phyloP scores from a whole-genome alignment of 2,329 filamentous ascomycete species.

The Trichophyton schoenleinii region DNA sequence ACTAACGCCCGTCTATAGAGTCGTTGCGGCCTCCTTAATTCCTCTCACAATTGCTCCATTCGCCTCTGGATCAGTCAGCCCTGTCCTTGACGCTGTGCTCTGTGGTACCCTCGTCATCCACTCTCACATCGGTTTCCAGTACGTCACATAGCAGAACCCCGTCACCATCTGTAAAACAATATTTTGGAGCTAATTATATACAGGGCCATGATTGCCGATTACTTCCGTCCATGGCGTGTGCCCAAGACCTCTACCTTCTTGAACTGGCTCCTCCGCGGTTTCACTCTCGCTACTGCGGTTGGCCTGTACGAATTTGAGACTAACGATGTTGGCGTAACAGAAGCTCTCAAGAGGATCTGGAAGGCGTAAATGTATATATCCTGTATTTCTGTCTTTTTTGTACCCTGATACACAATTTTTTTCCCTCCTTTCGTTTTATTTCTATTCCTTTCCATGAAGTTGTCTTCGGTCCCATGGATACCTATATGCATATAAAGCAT shows the following conservation, averaged over 20 bases:
- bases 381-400: background rate
- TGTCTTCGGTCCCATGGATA: background rate
- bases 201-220: conserved; percentile 71
- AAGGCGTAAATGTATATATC: conserved; percentile 43
- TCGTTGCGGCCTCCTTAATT: conserved; percentile 67
- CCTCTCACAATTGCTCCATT: conserved; percentile 86
- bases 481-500: conserved; percentile 2
- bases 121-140: conserved; percentile 91
- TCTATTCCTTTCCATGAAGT: background rate
- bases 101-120: conserved; percentile 76
- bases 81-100: conserved; percentile 71
- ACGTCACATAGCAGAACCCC: conserved; percentile 21
- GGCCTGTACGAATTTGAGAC: conserved; percentile 98
- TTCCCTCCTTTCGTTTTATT: background rate
- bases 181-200: background rate
- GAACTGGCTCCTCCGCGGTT: conserved; percentile 66
- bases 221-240: conserved; percentile 62
- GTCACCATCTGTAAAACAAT: background rate
- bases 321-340: conserved; percentile 88
- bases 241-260: conserved; percentile 55
- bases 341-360: conserved; percentile 82
- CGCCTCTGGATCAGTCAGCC: conserved; percentile 81
- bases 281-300: conserved; percentile 68
- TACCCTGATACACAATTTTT: background rate
- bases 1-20: conserved; percentile 33